Base-by-base conservation (phyloP, 805 yeast genomes). In the Torulaspora microellipsoides region DNA sequence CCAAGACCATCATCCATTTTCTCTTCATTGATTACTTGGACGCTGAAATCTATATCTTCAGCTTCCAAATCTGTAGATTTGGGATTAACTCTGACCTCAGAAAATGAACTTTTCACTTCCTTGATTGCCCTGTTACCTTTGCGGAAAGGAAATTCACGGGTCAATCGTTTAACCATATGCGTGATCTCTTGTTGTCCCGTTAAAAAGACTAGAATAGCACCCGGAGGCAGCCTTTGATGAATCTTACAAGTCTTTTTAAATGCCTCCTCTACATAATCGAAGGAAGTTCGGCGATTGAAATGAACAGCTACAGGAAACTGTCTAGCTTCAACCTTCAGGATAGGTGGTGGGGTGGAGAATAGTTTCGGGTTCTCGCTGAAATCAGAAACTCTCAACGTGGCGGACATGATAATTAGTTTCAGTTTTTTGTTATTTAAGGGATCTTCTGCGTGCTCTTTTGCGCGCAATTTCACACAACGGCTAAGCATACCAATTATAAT, bases 101-200 rank as follows among this genome's bases (percentile, higher is more conserved):
- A 60, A 8, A 64, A 41, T 2, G 66, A 69, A 0, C 64, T 65
- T 7, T 60, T 67, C 30, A 66, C 57, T 6, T 57, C 61, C 8
- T 53, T 49, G 8, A 43, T 47, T 15, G 41, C 44, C 27, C 31
- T 45, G 31, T 34, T 37, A 9, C 40, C 54, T 34, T 51, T 49
- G 38, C 57, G 48, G 44, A 75, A 71, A 2, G 93, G 91, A 57
- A 84, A 90, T 46, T 84, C 83, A 34, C 72, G 68, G 46, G 83
- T 73, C 36, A 93, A 69, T 47, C 70, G 75, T 49, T 80, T 82
- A 10, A 90, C 95, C 64, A 88, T 73, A 8, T 78, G 76, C 13
- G 76, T 75, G 59, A 93, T 95, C 62, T 93, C 99, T 51, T 85
- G 85, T 59, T 90, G 96, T 55, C 99, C 98, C 0, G 99, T 93